Evolutionary conservation across 139 green algal genomes (phyloP).

Genomic region (Tetratostichococcus sp.): DNA sequence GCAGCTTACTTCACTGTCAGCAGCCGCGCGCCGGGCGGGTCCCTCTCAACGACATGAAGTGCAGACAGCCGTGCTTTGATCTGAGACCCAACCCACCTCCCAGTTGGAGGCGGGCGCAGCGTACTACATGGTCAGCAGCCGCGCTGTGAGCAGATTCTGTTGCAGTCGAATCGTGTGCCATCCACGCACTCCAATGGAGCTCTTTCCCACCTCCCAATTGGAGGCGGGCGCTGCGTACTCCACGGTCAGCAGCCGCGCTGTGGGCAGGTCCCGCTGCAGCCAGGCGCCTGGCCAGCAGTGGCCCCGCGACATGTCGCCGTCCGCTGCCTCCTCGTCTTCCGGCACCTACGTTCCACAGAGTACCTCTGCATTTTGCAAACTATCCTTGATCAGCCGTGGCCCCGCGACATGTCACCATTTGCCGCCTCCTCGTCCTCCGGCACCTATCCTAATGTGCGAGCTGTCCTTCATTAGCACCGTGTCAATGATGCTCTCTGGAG

Average conservation of each 20-base stretch:
- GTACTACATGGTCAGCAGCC: slow-evolving; percentile 78
- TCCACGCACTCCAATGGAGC: background rate
- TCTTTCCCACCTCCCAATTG: slow-evolving; percentile 48
- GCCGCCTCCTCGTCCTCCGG: slow-evolving; percentile 6
- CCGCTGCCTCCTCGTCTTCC: slow-evolving; percentile 5
- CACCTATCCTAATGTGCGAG: too few species aligned
- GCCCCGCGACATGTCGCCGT: slow-evolving; percentile 27
- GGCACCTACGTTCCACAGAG: too few species aligned
- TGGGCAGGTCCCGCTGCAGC: slow-evolving; percentile 57
- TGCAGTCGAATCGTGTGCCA: too few species aligned
- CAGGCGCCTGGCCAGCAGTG: slow-evolving; percentile 69
- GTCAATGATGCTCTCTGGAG: too few species aligned
- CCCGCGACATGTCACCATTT: slow-evolving; percentile 23
- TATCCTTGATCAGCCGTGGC: slow-evolving; percentile 71
- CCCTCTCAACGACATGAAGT: too few species aligned
- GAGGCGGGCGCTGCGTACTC: slow-evolving; percentile 65
- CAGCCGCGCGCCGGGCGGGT: slow-evolving; percentile 58
- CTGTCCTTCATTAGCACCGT: slow-evolving; percentile 75
- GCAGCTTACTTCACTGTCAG: slow-evolving; percentile 71
- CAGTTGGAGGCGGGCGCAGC: slow-evolving; percentile 48
- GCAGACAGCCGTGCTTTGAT: too few species aligned
- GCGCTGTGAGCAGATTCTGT: slow-evolving; percentile 42
- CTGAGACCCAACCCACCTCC: too few species aligned
- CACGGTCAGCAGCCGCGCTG: slow-evolving; percentile 60
- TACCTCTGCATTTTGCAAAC: too few species aligned